Base-by-base conservation (phyloP, 2,329 filamentous ascomycete genomes). In the Xylariaceae sp. region DNA sequence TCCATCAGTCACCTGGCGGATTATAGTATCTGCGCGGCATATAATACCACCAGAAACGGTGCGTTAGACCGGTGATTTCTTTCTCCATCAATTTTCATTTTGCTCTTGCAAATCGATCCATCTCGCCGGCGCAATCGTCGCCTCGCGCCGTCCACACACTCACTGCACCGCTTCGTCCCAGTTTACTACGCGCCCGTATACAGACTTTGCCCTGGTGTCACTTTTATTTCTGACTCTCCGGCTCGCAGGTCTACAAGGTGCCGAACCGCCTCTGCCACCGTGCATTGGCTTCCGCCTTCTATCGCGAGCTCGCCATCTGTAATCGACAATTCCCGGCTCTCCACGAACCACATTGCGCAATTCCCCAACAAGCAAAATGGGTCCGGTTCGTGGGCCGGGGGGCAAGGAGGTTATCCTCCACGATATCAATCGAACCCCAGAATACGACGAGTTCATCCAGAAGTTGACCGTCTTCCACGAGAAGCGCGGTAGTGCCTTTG, bases 391-490 rank as follows among this genome's bases (percentile, higher is more conserved):
- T 60, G 65, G 66, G 58, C 61, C 64, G 42, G 67, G 66, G 34
- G 66, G 60, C 60, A 68, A 68, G 62, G 70, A 72, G 64, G 63
- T 66, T 52, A 62, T 69, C 42, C 64, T 71, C 63, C 71, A 73
- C 58, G 65, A 69, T 64, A 83, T 87, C 73, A 82, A 86, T 56
- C 79, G 80, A 59, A 86, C 83, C 2, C 76, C 82, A 54, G 90
- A 94, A 75, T 91, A 91, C 74, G 83, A 88, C 58, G 85, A 89
- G 49, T 95, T 96, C 73, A 88, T 95, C 70, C 79, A 82, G 66
- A 85, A 87, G 69, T 77, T 95, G 58, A 82, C 80, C 54, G 84
- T 80, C 51, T 95, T 90, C 71, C 90, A 95, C 74, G 81, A 87
- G 68, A 85, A 90, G 73, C 84, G 91, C 75, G 90, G 90, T 57